Evolutionary conservation across 2,329 filamentous ascomycete genomes (phyloP).

Genomic region (Lasiodiplodia theobromae): DNA sequence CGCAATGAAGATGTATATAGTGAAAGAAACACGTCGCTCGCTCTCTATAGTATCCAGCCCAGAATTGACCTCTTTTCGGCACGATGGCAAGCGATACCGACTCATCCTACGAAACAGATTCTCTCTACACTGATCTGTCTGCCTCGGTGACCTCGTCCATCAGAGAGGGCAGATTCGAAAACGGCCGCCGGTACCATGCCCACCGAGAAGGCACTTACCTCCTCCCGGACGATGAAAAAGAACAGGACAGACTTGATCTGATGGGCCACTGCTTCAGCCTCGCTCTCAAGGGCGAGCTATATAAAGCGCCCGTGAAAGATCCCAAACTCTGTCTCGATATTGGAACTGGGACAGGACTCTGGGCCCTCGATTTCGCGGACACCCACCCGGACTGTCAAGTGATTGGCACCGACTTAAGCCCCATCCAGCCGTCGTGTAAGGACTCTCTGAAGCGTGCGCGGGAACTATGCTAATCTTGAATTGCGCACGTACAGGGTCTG

Average conservation of each 20-base stretch:
- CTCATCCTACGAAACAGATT: conserved; percentile 4
- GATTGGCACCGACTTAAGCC: conserved; percentile 45
- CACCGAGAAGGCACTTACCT: conserved; percentile 47
- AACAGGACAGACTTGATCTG: conserved; percentile 47
- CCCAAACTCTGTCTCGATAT: conserved; percentile 40
- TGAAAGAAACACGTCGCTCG: not conserved
- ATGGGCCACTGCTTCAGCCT: conserved; percentile 48
- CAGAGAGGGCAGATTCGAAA: conserved; percentile 1
- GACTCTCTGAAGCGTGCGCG: conserved; percentile 34
- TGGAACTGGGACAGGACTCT: conserved; percentile 41
- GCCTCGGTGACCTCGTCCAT: conserved; percentile 19
- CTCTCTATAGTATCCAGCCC: not conserved
- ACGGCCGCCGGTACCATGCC: conserved; percentile 43
- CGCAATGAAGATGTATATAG: not conserved
- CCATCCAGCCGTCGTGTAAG: conserved; percentile 35
- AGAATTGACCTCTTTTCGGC: not conserved
- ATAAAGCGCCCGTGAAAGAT: conserved; percentile 41
- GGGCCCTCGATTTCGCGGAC: conserved; percentile 44
- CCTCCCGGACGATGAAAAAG: conserved; percentile 45
- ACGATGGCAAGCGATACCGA: conserved; percentile 7
- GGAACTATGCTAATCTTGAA: conserved; percentile 5
- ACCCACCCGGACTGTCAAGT: conserved; percentile 42
- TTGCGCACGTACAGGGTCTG: conserved; percentile 30
- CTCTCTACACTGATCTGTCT: not conserved
- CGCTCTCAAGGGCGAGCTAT: conserved; percentile 44